Conservation (phyloP, 2,329 filamentous ascomycete genomes). For the Bisporella sp. region DNA sequence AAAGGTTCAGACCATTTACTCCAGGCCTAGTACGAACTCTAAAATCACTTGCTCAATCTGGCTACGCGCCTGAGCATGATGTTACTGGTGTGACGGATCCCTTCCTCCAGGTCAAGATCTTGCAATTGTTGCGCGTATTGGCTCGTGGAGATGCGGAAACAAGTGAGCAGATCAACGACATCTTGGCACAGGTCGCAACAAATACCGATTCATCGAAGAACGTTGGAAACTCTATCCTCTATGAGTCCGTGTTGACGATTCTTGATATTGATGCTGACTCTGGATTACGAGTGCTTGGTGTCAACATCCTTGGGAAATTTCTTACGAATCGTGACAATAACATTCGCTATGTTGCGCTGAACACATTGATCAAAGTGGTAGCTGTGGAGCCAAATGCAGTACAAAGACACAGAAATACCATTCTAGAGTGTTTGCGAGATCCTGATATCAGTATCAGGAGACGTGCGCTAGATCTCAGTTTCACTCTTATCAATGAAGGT, state of each 20-base stretch:
- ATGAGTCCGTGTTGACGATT: conserved; percentile 94
- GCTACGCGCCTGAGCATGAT: conserved; percentile 96
- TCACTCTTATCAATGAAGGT: conserved; percentile 94
- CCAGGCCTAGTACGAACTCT: conserved; percentile 80
- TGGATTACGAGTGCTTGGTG: conserved; percentile 84
- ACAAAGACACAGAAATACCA: conserved; percentile 94
- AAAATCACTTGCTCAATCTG: conserved; percentile 88
- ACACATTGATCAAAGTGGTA: conserved; percentile 96
- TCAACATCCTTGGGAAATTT: conserved; percentile 98
- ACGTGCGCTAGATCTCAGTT: conserved; percentile 93
- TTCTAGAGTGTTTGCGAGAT: conserved; percentile 90
- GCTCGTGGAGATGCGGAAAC: conserved; percentile 79
- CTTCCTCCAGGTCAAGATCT: conserved; percentile 94
- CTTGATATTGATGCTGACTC: conserved; percentile 98
- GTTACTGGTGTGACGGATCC: conserved; percentile 97
- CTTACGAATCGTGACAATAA: conserved; percentile 98
- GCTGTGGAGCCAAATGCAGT: conserved; percentile 97
- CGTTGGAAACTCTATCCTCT: conserved; percentile 95
- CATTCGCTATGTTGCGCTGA: conserved; percentile 94
- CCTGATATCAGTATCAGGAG: conserved; percentile 97
- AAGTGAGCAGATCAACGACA: conserved; percentile 98
- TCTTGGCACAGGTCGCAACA: conserved; percentile 91
- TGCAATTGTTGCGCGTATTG: conserved; percentile 77
- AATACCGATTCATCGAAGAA: conserved; percentile 99
- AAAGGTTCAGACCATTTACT: conserved; percentile 85